Evolutionary conservation across 495 filamentous ascomycete genomes (phyloP).

Genomic region (Clohesyomyces aquaticus): DNA sequence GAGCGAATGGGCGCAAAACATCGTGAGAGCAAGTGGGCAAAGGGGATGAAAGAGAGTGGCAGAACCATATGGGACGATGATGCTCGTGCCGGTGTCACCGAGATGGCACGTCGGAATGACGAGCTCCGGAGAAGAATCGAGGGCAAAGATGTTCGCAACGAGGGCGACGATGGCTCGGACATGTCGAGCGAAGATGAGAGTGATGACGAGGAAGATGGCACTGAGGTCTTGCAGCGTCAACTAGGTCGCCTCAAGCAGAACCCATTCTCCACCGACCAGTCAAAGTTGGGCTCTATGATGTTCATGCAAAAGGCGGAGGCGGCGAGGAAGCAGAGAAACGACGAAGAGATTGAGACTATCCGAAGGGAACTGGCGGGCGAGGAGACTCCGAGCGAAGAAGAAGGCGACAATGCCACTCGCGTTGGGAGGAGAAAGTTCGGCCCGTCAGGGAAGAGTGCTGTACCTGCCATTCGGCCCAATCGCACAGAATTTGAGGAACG

Average conservation of each 20-base stretch:
- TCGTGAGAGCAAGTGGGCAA: conserved; percentile 93
- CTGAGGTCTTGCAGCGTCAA: conserved; percentile 58
- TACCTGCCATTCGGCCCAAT: neutral
- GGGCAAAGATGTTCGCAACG: conserved; percentile 64
- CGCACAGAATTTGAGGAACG: conserved; percentile 66
- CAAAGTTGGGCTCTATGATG: conserved; percentile 71
- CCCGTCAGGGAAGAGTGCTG: conserved; percentile 32
- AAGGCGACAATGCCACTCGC: conserved; percentile 33
- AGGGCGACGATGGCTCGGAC: conserved; percentile 53
- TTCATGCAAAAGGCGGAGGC: conserved; percentile 94
- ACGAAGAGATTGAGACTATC: conserved; percentile 75
- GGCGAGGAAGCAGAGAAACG: conserved; percentile 73
- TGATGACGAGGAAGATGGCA: conserved; percentile 56
- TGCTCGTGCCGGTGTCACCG: conserved; percentile 64
- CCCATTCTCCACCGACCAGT: conserved; percentile 44
- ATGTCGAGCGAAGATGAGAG: conserved; percentile 62
- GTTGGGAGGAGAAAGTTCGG: conserved; percentile 49
- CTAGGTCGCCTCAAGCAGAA: conserved; percentile 60
- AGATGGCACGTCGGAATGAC: conserved; percentile 83
- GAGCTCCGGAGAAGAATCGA: conserved; percentile 82
- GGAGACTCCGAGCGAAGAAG: conserved; percentile 53
- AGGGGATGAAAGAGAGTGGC: conserved; percentile 72
- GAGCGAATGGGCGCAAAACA: conserved; percentile 90
- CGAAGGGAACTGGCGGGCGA: conserved; percentile 66
- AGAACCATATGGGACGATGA: conserved; percentile 50